Conservation (phyloP, 2,329 filamentous ascomycete genomes). For the Graphilbum sp. region DNA sequence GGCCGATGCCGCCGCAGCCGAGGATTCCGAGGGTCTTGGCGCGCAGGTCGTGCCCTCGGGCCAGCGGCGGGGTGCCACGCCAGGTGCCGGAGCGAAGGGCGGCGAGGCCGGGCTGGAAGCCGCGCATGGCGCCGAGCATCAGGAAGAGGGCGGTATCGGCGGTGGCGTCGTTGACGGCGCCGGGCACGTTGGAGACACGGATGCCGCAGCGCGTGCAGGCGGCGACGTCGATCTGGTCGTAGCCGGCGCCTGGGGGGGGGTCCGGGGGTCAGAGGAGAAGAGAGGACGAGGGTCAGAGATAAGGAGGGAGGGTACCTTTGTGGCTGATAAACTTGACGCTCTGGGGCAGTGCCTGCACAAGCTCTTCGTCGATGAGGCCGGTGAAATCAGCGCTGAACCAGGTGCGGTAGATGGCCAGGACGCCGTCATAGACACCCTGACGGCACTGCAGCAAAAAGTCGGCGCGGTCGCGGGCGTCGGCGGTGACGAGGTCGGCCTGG, state of each 20-base stretch:
- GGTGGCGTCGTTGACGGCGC: slow-evolving; percentile 65
- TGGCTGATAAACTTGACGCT: slow-evolving; percentile 42
- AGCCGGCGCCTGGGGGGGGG: too few relatives aligned
- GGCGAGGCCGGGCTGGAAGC: slow-evolving; percentile 51
- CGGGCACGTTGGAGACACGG: slow-evolving; percentile 66
- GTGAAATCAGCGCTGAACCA: slow-evolving; percentile 49
- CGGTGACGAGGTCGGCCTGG: too few relatives aligned
- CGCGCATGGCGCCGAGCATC: slow-evolving; percentile 62
- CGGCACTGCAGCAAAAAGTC: slow-evolving; percentile 8
- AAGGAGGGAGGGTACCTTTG: too few relatives aligned
- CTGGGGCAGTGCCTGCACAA: slow-evolving; percentile 41
- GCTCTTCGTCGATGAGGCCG: slow-evolving; percentile 52
- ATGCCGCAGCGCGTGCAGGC: slow-evolving; percentile 53
- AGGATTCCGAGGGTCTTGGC: slow-evolving; percentile 39
- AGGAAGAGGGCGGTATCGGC: slow-evolving; percentile 71
- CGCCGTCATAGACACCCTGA: slow-evolving; percentile 7
- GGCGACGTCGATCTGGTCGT: slow-evolving; percentile 63
- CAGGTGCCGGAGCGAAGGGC: slow-evolving; percentile 51
- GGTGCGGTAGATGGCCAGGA: slow-evolving; percentile 33
- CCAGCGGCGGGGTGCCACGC: slow-evolving; percentile 34
- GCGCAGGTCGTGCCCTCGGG: slow-evolving; percentile 54
- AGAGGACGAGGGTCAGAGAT: too few relatives aligned
- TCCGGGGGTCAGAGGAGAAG: too few relatives aligned
- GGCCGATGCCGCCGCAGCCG: slow-evolving; percentile 40
- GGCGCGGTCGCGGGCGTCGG: background rate